Conservation (phyloP, 441 rosid genomes). For the Adansonia madagascariensis region DNA sequence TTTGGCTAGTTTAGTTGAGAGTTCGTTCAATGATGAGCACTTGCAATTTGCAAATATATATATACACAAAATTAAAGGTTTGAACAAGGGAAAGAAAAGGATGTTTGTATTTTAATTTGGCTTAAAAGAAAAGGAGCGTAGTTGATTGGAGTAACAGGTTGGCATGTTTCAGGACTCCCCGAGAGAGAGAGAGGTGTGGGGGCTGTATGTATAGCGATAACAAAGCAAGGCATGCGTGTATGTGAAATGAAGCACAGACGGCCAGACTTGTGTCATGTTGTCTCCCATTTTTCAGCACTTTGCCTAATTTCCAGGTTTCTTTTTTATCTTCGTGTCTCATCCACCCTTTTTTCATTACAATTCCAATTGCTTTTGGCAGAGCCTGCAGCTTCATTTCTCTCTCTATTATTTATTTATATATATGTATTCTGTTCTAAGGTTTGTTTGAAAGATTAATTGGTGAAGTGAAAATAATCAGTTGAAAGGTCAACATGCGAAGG, state of each 20-base stretch:
- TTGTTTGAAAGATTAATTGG: conserved; percentile 2
- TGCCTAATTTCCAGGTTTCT: conserved; percentile 51
- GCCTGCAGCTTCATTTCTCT: conserved; percentile 9
- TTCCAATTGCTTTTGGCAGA: conserved; percentile 19
- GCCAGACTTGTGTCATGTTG: conserved; percentile 46
- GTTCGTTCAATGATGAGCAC: not conserved
- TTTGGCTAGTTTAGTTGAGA: not conserved
- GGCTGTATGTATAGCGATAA: conserved; percentile 29
- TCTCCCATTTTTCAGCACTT: conserved; percentile 56
- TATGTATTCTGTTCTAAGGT: not conserved
- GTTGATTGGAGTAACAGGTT: conserved; percentile 35
- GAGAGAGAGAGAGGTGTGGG: conserved; percentile 8
- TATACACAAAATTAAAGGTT: not conserved
- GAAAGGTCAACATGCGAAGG: conserved; percentile 1
- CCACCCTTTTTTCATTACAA: not conserved
- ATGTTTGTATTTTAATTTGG: not conserved
- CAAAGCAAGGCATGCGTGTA: conserved; percentile 41
- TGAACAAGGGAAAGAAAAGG: not conserved
- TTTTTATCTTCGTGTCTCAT: conserved; percentile 23
- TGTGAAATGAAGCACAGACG: conserved; percentile 27
- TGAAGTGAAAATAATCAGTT: not conserved
- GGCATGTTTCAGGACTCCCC: conserved; percentile 28
- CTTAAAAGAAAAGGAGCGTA: not conserved
- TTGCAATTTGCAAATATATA: not conserved
- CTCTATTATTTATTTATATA: not conserved